Percentiles rank a stretch among this genome's conserved stretches.
Evolutionary conservation across 352 stramenopile species (phyloP).

Genomic region (Blastocystis sp.): DNA sequence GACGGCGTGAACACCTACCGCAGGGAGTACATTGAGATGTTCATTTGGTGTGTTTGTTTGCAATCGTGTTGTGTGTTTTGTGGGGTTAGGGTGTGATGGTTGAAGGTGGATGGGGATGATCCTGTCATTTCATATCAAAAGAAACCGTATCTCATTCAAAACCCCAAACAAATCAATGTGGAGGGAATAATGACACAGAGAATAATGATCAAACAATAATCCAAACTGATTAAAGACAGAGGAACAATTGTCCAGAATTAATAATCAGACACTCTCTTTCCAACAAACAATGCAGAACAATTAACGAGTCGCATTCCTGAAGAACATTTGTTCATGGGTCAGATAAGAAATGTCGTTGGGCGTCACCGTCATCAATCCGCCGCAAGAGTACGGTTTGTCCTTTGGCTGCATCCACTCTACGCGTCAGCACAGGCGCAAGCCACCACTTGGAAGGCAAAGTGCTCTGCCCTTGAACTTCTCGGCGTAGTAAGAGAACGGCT

Average conservation of each 20-base stretch:
- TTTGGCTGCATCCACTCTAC: conserved; percentile 36
- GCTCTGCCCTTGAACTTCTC: conserved; percentile 4
- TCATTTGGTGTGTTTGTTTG: conserved; percentile 49
- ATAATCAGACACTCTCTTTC: not conserved
- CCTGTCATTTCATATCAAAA: too few relatives aligned
- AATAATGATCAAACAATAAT: too few relatives aligned
- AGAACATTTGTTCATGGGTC: conserved; percentile 58
- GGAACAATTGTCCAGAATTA: too few relatives aligned
- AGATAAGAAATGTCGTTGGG: conserved; percentile 22
- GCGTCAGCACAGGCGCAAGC: not conserved
- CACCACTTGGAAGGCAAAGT: conserved; percentile 22
- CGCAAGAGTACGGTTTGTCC: not conserved
- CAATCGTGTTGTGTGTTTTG: too few relatives aligned
- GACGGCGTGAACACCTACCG: conserved; percentile 75
- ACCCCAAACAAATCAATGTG: too few relatives aligned
- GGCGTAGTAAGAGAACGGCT: conserved; percentile 23
- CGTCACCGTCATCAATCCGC: conserved; percentile 27
- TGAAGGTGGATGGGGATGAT: too few relatives aligned
- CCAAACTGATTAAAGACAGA: too few relatives aligned
- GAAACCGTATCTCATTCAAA: too few relatives aligned
- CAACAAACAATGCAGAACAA: conserved; percentile 33
- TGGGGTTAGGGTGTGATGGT: too few relatives aligned
- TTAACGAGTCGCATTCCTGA: not conserved
- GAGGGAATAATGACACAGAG: too few relatives aligned
- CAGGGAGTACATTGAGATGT: conserved; percentile 69